phyloP scores from a whole-genome alignment of 1,139 yeast genomes.

The Blastobotrys indianensis region DNA sequence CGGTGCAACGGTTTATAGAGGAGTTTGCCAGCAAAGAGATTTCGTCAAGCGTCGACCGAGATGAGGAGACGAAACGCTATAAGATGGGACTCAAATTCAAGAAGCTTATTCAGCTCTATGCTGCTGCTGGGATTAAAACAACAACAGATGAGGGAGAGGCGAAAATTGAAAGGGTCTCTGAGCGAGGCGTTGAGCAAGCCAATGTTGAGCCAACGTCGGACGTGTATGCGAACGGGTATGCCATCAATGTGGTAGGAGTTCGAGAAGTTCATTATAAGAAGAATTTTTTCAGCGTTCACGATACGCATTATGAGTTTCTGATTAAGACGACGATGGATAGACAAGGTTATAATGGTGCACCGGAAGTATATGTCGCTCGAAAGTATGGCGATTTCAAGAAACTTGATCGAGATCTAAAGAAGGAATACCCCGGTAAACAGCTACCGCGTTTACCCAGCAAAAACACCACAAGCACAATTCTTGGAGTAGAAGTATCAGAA shows the following conservation, averaged over 20 bases:
- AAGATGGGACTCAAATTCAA: conserved; percentile 55
- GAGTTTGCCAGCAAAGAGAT: conserved; percentile 65
- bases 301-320: conserved; percentile 28
- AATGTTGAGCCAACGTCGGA: conserved; percentile 33
- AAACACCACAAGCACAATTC: conserved; percentile 30
- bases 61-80: conserved; percentile 65
- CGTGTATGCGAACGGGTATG: conserved; percentile 52
- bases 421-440: conserved; percentile 63
- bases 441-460: conserved; percentile 60
- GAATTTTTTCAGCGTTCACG: conserved; percentile 30
- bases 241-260: conserved; percentile 64
- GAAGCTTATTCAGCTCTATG: conserved; percentile 58
- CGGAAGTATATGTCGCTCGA: conserved; percentile 49
- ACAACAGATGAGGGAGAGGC: conserved; percentile 44
- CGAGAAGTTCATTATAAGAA: conserved; percentile 25
- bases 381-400: conserved; percentile 61
- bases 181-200: conserved; percentile 47
- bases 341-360: conserved; percentile 26
- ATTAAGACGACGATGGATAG: conserved; percentile 29
- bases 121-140: conserved; percentile 70
- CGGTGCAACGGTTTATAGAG: conserved; percentile 75
- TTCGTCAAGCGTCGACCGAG: conserved; percentile 65
- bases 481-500: conserved; percentile 8
- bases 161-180: conserved; percentile 44
- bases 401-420: conserved; percentile 47